phyloP scores from a whole-genome alignment of 2,329 filamentous ascomycete species.

The Lecanicillium sp. region DNA sequence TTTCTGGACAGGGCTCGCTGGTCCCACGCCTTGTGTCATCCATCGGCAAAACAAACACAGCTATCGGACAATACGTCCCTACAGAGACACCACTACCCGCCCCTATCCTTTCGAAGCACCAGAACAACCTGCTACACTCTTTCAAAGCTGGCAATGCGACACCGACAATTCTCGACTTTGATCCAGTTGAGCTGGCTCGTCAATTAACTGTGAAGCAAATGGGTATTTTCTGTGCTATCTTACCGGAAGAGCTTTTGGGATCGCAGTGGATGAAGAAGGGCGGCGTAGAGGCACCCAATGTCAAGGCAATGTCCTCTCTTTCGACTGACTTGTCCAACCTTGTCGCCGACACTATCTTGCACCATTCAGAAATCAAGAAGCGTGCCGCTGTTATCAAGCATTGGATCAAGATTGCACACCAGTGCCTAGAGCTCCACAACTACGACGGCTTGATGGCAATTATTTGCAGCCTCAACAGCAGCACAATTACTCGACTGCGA shows the following conservation, averaged over 20 bases:
- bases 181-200: constrained; percentile 81
- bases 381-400: constrained; percentile 87
- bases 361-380: constrained; percentile 86
- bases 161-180: constrained; percentile 81
- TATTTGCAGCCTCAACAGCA: constrained; percentile 87
- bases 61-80: constrained; percentile 61
- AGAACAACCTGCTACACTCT: constrained; percentile 61
- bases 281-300: constrained; percentile 73
- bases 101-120: constrained; percentile 66
- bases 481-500: constrained; percentile 79
- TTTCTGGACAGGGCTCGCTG: constrained; percentile 64
- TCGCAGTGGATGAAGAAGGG: constrained; percentile 92
- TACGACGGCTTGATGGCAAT: constrained; percentile 97
- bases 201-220: constrained; percentile 93
- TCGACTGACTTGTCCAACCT: constrained; percentile 90
- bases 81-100: constrained; percentile 65
- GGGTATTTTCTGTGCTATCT: constrained; percentile 81
- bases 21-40: constrained; percentile 79
- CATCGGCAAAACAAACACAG: constrained; percentile 79
- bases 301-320: constrained; percentile 86
- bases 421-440: constrained; percentile 84
- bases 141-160: constrained; percentile 66
- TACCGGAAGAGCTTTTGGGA: constrained; percentile 83
- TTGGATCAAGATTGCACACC: constrained; percentile 91
- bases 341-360: constrained; percentile 86